These are phyloP conservation scores for Boechera retrofracta DNA, from an alignment of 345 rosid species.

Conservation along the genomic window DNA sequence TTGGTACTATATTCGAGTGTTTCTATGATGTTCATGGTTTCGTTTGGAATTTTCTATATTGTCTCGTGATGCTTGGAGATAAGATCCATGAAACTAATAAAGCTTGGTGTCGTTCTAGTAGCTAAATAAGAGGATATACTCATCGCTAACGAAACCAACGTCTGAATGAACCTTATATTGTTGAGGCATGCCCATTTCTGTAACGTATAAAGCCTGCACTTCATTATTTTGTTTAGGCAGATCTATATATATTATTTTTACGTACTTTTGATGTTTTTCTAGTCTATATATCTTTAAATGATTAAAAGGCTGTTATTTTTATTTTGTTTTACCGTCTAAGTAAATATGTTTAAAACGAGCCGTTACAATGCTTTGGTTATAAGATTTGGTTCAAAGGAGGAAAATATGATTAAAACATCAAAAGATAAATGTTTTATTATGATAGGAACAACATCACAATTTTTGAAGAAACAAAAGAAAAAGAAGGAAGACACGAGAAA, in stretches of 20 bases:
- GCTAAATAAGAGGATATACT: not conserved
- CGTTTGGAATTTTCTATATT: no score
- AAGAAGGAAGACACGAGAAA: not conserved
- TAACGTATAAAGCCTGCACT: not conserved
- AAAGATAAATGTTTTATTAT: constrained; percentile 12
- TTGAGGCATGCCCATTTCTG: not conserved
- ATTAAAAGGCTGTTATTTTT: not conserved
- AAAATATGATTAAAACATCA: not conserved
- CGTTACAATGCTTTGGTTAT: not conserved
- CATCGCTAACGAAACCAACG: not conserved
- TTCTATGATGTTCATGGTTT: not conserved
- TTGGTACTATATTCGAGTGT: not conserved
- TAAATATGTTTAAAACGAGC: not conserved
- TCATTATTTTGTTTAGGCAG: not conserved
- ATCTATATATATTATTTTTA: not conserved
- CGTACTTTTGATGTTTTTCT: not conserved
- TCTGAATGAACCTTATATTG: not conserved
- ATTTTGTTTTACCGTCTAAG: no score
- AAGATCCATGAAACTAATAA: not conserved
- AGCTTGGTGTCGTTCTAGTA: not conserved
- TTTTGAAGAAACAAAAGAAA: not conserved
- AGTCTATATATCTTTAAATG: not conserved
- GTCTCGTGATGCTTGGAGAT: not conserved
- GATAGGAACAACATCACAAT: constrained; percentile 20
- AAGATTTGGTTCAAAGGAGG: not conserved